Base-by-base conservation (phyloP, 2,329 filamentous ascomycete species). In the Bimuria novae-zelandiae region DNA sequence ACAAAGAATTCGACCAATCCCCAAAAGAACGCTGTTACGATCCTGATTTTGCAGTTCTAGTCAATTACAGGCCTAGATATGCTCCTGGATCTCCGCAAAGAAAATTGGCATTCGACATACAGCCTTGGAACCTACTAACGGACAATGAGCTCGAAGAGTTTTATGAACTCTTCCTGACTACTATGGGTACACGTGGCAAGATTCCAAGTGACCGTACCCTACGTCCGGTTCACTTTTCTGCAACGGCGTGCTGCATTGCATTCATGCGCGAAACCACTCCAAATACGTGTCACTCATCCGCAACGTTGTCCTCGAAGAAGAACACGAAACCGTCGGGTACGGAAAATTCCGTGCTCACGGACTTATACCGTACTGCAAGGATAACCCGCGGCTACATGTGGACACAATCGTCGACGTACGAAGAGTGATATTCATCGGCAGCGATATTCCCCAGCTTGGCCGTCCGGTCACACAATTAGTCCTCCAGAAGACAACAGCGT, bases 1-100 rank as follows among this genome's bases (percentile, higher is more conserved):
- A 32, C 4, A 47, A 36, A 37, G 44, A 47, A 17, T 47, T 37
- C 23, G n/a, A 37, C 32, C n/a, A n/a, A n/a, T n/a, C n/a, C n/a
- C n/a, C n/a, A n/a, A n/a, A n/a, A n/a, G n/a, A n/a, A n/a, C n/a
- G n/a, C n/a, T n/a, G n/a, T n/a, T n/a, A n/a, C n/a, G n/a, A n/a
- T 4, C 21, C 11, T 16, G 1, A 16, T 33, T 36, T 5, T 2
- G 44, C 27, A 16, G 29, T n/a, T n/a, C n/a, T 12, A n/a, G 21
- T 16, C 14, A 19, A 21, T 37, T 47, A 37, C 19, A 27, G 6
- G 27, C 30, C 2, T 16, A 27, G 17, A 37, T 3, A 8, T 17
- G n/a, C 35, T 37, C 11, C 35, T 8, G 4, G 16, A 19, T 19
- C 4, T 11, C 11, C 21, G 17, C 14, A 7, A 36, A 14, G 12